Percentiles rank a stretch among this genome's conserved stretches.
Evolutionary conservation across 306 rosid genomes (phyloP).

Genomic region (Mimosa pudica): DNA sequence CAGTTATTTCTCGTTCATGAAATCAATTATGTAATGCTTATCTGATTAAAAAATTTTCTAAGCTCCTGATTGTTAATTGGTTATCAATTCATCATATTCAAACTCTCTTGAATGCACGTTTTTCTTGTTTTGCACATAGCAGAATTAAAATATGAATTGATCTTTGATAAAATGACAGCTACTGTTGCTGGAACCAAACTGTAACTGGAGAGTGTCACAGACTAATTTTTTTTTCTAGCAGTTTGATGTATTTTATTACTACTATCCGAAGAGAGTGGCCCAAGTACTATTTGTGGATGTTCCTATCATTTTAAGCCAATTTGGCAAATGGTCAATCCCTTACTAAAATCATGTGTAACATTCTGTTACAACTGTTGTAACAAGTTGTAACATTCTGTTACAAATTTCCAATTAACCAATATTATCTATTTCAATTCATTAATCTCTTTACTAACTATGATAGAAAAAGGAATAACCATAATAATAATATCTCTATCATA

Average conservation of each 20-base stretch:
- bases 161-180: slow-evolving; percentile 1
- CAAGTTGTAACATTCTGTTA: no score
- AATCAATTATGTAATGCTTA: background rate
- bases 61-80: background rate
- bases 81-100: background rate
- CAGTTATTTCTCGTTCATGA: background rate
- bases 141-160: background rate
- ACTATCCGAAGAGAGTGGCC: slow-evolving; percentile 81
- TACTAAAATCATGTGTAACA: slow-evolving; percentile 77
- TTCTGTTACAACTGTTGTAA: no score
- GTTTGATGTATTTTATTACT: slow-evolving; percentile 88
- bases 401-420: no score
- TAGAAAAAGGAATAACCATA: no score
- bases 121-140: background rate
- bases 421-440: no score
- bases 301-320: slow-evolving; percentile 83
- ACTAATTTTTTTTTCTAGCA: slow-evolving; percentile 43
- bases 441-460: no score
- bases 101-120: background rate
- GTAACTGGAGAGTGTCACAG: slow-evolving; percentile 7
- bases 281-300: slow-evolving; percentile 89
- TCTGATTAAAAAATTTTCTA: background rate
- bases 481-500: no score
- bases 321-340: slow-evolving; percentile 81
- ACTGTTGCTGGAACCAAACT: slow-evolving; percentile 14